Conservation (phyloP, 495 filamentous ascomycete genomes). For the Physcia stellaris region DNA sequence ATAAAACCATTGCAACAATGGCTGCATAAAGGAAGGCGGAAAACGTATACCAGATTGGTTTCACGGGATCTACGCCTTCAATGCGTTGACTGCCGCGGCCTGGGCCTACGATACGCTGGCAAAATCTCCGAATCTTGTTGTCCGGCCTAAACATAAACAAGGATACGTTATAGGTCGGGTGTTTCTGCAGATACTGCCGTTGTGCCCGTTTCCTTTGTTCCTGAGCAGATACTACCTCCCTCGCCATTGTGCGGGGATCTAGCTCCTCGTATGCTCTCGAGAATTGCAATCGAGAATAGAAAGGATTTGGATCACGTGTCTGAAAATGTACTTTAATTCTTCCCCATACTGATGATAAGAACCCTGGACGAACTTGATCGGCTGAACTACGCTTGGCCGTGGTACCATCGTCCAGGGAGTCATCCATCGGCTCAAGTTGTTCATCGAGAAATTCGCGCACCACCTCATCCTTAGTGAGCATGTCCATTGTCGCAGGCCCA, state of each 20-base stretch:
- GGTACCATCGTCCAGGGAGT: conserved; percentile 18
- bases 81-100: conserved; percentile 75
- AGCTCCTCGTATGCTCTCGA: conserved; percentile 58
- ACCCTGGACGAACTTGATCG: conserved; percentile 31
- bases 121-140: conserved; percentile 65
- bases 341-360: conserved; percentile 43
- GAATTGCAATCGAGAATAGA: conserved; percentile 73
- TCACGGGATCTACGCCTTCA: conserved; percentile 76
- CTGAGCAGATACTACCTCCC: conserved; percentile 72
- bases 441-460: conserved; percentile 92
- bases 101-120: conserved; percentile 84
- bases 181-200: conserved; percentile 71
- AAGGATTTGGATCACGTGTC: conserved; percentile 78
- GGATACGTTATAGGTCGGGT: conserved; percentile 87
- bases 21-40: conserved; percentile 87
- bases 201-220: conserved; percentile 75
- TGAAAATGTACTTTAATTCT: conserved; percentile 36
- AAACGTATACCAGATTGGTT: conserved; percentile 79
- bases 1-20: conserved; percentile 91
- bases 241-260: conserved; percentile 76
- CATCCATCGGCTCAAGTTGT: conserved; percentile 20
- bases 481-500: conserved; percentile 76
- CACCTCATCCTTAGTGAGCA: conserved; percentile 90
- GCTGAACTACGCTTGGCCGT: conserved; percentile 18
- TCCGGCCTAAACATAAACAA: conserved; percentile 72